Evolutionary conservation across 148 eudicot genomes (phyloP).

Genomic region (Rhododendron ferrugineum): DNA sequence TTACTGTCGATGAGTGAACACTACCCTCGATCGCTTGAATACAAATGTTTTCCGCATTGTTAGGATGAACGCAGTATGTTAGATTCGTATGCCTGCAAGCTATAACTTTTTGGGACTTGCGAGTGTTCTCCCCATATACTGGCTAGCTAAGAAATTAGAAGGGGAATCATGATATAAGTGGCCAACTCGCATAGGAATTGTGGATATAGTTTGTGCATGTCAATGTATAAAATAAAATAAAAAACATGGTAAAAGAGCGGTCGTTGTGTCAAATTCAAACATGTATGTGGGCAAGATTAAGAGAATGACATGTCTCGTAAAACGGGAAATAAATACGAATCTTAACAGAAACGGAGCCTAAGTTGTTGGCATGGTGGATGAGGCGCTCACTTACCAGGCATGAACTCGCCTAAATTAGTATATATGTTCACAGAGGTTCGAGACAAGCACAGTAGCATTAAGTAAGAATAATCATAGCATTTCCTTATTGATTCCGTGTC

Average conservation of each 20-base stretch:
- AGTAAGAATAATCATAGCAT: background rate
- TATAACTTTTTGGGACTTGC: background rate
- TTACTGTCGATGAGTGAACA: background rate
- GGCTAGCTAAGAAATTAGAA: background rate
- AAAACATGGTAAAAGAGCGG: too few relatives aligned
- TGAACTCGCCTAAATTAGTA: background rate
- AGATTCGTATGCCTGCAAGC: background rate
- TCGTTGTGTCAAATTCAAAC: too few relatives aligned
- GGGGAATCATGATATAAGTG: background rate
- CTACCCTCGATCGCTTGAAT: background rate
- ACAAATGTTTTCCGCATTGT: background rate
- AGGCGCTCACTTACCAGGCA: background rate
- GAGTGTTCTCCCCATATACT: background rate
- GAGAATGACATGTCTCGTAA: too few relatives aligned
- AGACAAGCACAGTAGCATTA: background rate
- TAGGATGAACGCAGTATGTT: too few relatives aligned
- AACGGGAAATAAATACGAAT: too few relatives aligned
- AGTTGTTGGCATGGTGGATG: background rate
- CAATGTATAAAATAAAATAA: background rate
- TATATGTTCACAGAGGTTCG: background rate
- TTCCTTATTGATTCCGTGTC: background rate
- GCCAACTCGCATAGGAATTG: background rate
- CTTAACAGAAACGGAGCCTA: too few relatives aligned
- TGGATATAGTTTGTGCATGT: conserved; percentile 10
- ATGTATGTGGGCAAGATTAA: too few relatives aligned